phyloP scores from a whole-genome alignment of 176 grass and related monocot species.

The Oryza glumipatula region DNA sequence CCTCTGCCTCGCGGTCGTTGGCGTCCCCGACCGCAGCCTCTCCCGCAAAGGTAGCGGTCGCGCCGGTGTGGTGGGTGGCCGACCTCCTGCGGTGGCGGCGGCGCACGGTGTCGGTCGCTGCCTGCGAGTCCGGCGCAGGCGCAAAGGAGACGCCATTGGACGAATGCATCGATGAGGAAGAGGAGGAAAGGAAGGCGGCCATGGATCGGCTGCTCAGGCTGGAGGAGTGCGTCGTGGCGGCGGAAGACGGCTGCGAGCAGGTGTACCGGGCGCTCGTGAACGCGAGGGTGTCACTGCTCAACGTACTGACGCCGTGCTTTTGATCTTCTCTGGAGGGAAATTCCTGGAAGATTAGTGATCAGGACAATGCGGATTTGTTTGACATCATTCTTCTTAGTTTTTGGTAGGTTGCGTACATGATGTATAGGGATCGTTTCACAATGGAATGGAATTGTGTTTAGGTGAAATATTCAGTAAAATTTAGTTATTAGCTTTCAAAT shows the following conservation, averaged over 20 bases:
- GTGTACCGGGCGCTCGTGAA: constrained; percentile 69
- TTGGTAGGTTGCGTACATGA: constrained; percentile 14
- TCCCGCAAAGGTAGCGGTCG: constrained; percentile 33
- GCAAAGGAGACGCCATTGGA: background rate
- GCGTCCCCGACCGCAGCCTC: constrained; percentile 14
- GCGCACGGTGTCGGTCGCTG: constrained; percentile 44
- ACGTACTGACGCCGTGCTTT: constrained; percentile 60
- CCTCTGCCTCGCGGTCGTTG: constrained; percentile 40
- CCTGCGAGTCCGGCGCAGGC: constrained; percentile 4
- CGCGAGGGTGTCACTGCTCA: constrained; percentile 70
- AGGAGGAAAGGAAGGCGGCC: constrained; percentile 54
- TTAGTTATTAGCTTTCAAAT: background rate
- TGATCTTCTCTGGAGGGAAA: constrained; percentile 43
- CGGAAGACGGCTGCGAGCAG: constrained; percentile 60
- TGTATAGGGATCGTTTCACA: constrained; percentile 36
- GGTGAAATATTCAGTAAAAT: background rate
- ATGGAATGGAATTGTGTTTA: constrained; percentile 32
- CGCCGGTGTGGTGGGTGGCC: constrained; percentile 71
- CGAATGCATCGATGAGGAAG: constrained; percentile 48
- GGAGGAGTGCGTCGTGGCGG: constrained; percentile 55
- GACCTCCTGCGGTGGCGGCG: constrained; percentile 65
- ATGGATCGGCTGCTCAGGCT: constrained; percentile 52
- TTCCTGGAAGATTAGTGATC: background rate
- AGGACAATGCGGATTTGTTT: background rate
- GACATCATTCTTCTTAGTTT: constrained; percentile 14